A percentile compares a stretch with the other conserved stretches of the same genome.
phyloP scores from a whole-genome alignment of 2,329 filamentous ascomycete species.

The Stagonosporopsis vannaccii region DNA sequence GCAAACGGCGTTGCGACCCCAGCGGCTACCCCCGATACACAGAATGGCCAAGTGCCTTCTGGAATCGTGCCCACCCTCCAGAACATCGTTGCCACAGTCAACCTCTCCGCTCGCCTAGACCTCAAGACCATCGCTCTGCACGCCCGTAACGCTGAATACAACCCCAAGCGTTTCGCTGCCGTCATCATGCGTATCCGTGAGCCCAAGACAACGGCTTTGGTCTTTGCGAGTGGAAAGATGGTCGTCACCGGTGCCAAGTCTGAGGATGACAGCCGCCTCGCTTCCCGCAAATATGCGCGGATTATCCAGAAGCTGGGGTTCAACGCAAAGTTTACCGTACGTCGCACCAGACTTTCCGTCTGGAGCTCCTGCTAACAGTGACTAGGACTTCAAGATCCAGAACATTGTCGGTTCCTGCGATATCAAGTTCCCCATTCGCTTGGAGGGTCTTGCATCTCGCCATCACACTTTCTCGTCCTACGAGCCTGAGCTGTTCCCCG shows the following conservation, averaged over 20 bases:
- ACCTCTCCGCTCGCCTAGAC: slow-evolving; percentile 97
- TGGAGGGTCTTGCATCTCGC: slow-evolving; percentile 93
- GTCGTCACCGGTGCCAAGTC: slow-evolving; percentile 98
- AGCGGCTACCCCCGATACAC: slow-evolving; percentile 82
- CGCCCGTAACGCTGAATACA: slow-evolving; percentile 98
- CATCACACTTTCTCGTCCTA: slow-evolving; percentile 98
- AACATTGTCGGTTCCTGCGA: slow-evolving; percentile 99
- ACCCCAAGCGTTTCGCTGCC: slow-evolving; percentile 98
- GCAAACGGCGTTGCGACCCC: slow-evolving; percentile 82
- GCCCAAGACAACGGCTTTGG: slow-evolving; percentile 96
- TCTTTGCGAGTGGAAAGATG: slow-evolving; percentile 99
- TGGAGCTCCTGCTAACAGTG: slow-evolving; percentile 25
- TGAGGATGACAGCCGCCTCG: slow-evolving; percentile 96
- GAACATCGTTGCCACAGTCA: slow-evolving; percentile 98
- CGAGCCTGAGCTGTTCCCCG: slow-evolving; percentile 97
- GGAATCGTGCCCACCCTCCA: slow-evolving; percentile 66
- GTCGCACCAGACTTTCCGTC: slow-evolving; percentile 27
- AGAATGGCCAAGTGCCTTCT: slow-evolving; percentile 67
- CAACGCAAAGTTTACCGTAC: slow-evolving; percentile 91
- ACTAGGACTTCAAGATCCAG: slow-evolving; percentile 86
- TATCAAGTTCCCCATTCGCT: slow-evolving; percentile 98
- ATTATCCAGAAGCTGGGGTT: slow-evolving; percentile 99
- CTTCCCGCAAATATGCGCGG: slow-evolving; percentile 95
- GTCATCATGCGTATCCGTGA: slow-evolving; percentile 99
- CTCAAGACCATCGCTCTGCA: slow-evolving; percentile 99